Conservation (phyloP, 108 stramenopile genomes). For the Discostella pseudostelligera region DNA sequence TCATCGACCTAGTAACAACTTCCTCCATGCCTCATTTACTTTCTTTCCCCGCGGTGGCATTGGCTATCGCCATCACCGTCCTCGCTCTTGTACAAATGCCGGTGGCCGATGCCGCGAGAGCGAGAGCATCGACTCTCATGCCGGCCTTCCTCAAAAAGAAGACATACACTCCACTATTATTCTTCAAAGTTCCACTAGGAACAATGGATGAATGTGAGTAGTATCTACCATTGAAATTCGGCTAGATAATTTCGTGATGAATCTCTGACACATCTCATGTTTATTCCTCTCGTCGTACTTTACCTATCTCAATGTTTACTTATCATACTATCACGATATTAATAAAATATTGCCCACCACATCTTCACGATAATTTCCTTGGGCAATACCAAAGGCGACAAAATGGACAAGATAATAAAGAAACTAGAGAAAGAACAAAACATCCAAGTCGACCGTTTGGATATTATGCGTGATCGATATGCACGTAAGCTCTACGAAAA, state of each 20-base stretch:
- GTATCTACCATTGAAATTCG: not conserved
- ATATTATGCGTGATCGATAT: conserved; percentile 52
- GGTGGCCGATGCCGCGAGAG: conserved; percentile 3
- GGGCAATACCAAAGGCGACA: conserved; percentile 33
- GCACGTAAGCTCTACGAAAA: conserved; percentile 59
- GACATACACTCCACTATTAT: conserved; percentile 70
- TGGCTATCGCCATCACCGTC: conserved; percentile 1
- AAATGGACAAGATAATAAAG: conserved; percentile 62
- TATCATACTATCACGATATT: too few species aligned
- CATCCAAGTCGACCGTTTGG: conserved; percentile 65
- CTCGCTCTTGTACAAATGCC: not conserved
- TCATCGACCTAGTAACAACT: too few species aligned
- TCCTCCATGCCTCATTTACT: too few species aligned
- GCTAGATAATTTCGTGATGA: too few species aligned
- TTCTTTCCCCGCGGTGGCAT: too few species aligned
- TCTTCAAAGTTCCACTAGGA: conserved; percentile 71
- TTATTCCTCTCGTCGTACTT: not conserved
- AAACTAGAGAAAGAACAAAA: conserved; percentile 61
- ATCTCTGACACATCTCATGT: conserved; percentile 6
- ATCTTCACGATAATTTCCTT: conserved; percentile 5
- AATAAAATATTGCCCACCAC: not conserved
- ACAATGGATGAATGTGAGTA: conserved; percentile 58
- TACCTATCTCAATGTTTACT: not conserved
- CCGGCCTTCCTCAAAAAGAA: conserved; percentile 50
- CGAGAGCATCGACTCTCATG: conserved; percentile 2